Evolutionary conservation across 164 flowering plant genomes (phyloP).

Genomic region (Vitis cinerea): DNA sequence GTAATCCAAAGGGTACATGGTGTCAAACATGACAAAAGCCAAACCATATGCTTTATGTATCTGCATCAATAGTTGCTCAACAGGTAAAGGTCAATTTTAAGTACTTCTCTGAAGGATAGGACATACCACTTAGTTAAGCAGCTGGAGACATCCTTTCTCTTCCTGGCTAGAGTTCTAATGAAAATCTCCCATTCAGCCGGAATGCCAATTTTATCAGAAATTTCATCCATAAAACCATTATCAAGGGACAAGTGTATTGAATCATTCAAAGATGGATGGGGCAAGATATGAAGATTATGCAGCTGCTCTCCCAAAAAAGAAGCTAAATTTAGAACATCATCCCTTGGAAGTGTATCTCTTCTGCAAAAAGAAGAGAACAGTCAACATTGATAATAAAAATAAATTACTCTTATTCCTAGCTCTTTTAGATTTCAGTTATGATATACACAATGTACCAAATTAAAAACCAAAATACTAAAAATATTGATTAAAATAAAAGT

Average conservation of each 20-base stretch:
- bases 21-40: no score
- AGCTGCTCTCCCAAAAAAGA: conserved; percentile 86
- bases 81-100: neutral
- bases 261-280: conserved; percentile 44
- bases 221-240: conserved; percentile 24
- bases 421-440: no score
- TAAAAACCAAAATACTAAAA: no score
- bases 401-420: no score
- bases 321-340: conserved; percentile 61
- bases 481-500: no score
- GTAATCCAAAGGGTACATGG: no score
- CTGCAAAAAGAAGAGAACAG: conserved; percentile 42
- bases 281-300: conserved; percentile 73
- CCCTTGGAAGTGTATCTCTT: conserved; percentile 57
- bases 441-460: no score
- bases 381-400: neutral
- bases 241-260: conserved; percentile 9
- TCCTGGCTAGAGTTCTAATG: conserved; percentile 44
- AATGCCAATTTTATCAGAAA: conserved; percentile 16
- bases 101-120: neutral
- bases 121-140: conserved; percentile 76
- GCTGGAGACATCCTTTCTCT: conserved; percentile 44
- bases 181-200: conserved; percentile 60
- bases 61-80: neutral
- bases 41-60: neutral